Evolutionary conservation across 2,329 filamentous ascomycete species (phyloP).

Genomic region (Coniochaeta sp.): DNA sequence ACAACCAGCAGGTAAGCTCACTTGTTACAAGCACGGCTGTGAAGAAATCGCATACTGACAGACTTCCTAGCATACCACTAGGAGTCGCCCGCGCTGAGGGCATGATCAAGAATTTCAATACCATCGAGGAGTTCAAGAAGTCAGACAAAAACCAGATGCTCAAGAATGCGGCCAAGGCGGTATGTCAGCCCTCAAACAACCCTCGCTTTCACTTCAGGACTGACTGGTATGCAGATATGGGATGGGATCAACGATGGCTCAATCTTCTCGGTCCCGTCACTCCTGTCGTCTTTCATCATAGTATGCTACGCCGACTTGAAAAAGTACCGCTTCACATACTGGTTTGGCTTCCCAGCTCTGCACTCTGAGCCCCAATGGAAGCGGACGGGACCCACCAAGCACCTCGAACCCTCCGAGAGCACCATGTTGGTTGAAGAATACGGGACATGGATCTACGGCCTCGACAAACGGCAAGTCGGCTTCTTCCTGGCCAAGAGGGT

Average conservation of each 20-base stretch:
- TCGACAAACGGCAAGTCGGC: conserved; percentile 78
- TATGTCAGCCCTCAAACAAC: conserved; percentile 30
- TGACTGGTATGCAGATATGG: conserved; percentile 65
- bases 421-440: conserved; percentile 73
- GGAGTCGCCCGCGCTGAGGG: conserved; percentile 80
- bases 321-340: conserved; percentile 96
- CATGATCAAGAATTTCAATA: conserved; percentile 93
- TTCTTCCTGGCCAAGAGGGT: conserved; percentile 92
- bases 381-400: conserved; percentile 44
- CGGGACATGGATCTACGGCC: conserved; percentile 78
- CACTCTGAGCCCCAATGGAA: conserved; percentile 85
- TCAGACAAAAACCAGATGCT: conserved; percentile 74
- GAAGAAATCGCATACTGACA: conserved; percentile 21
- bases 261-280: conserved; percentile 89
- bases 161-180: conserved; percentile 70
- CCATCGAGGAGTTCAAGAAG: conserved; percentile 84
- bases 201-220: neutral
- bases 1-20: conserved; percentile 67
- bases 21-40: neutral
- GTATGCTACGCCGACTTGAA: conserved; percentile 94
- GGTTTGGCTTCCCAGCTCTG: conserved; percentile 92
- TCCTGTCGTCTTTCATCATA: conserved; percentile 81
- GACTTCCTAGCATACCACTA: conserved; percentile 45
- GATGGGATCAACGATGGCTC: conserved; percentile 94
- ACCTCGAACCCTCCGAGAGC: conserved; percentile 62